These are phyloP conservation scores for Ilyonectria robusta DNA, from an alignment of 2,329 filamentous ascomycete species.

Conservation along the genomic window DNA sequence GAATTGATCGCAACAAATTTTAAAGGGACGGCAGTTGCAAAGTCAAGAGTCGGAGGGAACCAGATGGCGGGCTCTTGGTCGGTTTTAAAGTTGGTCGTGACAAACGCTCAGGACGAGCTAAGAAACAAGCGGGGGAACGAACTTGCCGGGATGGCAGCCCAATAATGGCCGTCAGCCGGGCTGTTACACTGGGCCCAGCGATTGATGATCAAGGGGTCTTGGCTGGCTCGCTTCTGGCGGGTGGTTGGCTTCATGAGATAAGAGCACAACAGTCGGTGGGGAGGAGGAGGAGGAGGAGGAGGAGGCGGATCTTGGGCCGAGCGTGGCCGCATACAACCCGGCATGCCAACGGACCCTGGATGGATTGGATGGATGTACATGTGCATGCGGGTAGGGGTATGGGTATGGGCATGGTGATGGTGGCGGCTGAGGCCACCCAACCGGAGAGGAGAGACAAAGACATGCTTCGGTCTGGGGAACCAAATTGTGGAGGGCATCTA, in stretches of 20 bases:
- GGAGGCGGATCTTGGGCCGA: not conserved
- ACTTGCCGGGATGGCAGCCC: not conserved
- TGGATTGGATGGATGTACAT: too few species aligned
- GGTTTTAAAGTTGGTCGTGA: not conserved
- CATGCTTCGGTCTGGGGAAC: not conserved
- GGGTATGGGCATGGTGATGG: not conserved
- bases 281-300: not conserved
- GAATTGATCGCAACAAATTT: not conserved
- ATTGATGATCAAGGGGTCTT: not conserved
- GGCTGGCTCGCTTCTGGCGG: not conserved
- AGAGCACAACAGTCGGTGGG: conserved; percentile 13
- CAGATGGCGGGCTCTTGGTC: not conserved
- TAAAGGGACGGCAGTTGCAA: not conserved
- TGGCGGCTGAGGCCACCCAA: conserved; percentile 8
- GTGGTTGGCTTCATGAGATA: not conserved
- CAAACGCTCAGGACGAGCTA: conserved; percentile 4
- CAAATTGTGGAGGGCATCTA: conserved; percentile 4
- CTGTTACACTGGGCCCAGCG: conserved; percentile 2
- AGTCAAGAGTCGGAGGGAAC: not conserved
- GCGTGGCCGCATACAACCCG: not conserved
- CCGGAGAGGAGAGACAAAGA: not conserved
- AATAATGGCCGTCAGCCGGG: not conserved
- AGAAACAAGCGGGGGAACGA: not conserved
- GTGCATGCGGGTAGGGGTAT: not conserved
- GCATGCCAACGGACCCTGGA: conserved; percentile 11